Evolutionary conservation across 768 basidiomycete species (phyloP).

Genomic region (Kondoa subrosea): DNA sequence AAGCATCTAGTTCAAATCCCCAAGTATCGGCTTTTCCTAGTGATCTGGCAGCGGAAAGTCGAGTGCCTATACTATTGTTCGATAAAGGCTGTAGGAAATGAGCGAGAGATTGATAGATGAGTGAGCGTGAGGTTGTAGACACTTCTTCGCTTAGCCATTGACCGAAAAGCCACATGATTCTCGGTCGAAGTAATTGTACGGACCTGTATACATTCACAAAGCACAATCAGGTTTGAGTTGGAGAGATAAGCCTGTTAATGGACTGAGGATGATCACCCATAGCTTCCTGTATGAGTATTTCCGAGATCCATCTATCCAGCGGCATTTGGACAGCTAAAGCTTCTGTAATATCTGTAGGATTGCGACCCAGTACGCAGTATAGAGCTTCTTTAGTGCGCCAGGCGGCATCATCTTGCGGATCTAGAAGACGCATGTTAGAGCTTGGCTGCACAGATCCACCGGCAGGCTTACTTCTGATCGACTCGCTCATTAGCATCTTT

Average conservation of each 20-base stretch:
- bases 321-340: slow-evolving; percentile 36
- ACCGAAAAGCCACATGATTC: slow-evolving; percentile 86
- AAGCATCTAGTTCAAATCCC: slow-evolving; percentile 46
- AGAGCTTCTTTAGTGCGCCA: slow-evolving; percentile 68
- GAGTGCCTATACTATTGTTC: slow-evolving; percentile 74
- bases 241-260: slow-evolving; percentile 20
- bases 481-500: slow-evolving; percentile 37
- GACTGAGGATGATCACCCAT: slow-evolving; percentile 47
- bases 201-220: slow-evolving; percentile 45
- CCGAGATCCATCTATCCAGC: slow-evolving; percentile 53
- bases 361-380: slow-evolving; percentile 78
- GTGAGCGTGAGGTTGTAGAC: slow-evolving; percentile 41
- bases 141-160: slow-evolving; percentile 59
- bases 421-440: slow-evolving; percentile 19
- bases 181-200: slow-evolving; percentile 57
- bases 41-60: slow-evolving; percentile 64
- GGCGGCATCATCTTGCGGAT: slow-evolving; percentile 41
- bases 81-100: slow-evolving; percentile 33
- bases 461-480: background rate
- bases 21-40: slow-evolving; percentile 61
- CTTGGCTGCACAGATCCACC: background rate
- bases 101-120: slow-evolving; percentile 64
- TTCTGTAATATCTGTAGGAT: slow-evolving; percentile 46
- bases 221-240: background rate
- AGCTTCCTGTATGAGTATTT: slow-evolving; percentile 46